Evolutionary conservation across 2,329 filamentous ascomycete species (phyloP).

Genomic region (Cercospora zeae-maydis): DNA sequence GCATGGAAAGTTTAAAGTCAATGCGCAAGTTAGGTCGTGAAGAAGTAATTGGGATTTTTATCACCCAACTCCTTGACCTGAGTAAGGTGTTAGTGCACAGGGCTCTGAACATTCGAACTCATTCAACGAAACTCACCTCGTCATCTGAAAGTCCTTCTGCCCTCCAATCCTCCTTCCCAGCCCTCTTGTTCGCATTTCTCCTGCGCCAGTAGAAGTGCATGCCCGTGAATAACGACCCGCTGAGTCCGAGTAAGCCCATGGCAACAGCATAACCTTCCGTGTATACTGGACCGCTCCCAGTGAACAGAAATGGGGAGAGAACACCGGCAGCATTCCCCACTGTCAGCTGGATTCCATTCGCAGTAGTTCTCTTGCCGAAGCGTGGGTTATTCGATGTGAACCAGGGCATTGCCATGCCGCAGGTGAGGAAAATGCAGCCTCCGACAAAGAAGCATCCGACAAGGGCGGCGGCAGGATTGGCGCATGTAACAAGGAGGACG

Average conservation of each 20-base stretch:
- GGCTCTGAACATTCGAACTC: neutral
- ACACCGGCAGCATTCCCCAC: slow-evolving; percentile 16
- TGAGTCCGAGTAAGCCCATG: slow-evolving; percentile 19
- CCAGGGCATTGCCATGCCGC: slow-evolving; percentile 32
- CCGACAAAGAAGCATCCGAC: slow-evolving; percentile 33
- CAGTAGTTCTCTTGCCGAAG: slow-evolving; percentile 35
- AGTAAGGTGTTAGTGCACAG: neutral
- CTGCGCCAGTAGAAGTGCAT: slow-evolving; percentile 13
- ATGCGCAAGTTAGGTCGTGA: too few species aligned
- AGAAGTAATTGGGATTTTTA: slow-evolving; percentile 10
- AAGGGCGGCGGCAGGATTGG: slow-evolving; percentile 14
- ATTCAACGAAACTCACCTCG: neutral
- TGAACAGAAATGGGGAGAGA: slow-evolving; percentile 14
- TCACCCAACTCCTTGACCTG: slow-evolving; percentile 11
- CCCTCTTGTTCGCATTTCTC: slow-evolving; percentile 6
- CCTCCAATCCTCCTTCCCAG: slow-evolving; percentile 17
- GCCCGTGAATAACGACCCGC: slow-evolving; percentile 14
- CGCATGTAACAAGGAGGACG: slow-evolving; percentile 22
- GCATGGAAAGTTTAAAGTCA: too few species aligned
- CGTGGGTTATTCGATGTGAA: slow-evolving; percentile 33
- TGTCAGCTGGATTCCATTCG: slow-evolving; percentile 19
- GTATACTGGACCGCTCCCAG: slow-evolving; percentile 10
- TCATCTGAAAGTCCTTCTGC: slow-evolving; percentile 9
- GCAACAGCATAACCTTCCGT: slow-evolving; percentile 12
- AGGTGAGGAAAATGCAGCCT: slow-evolving; percentile 29